These are phyloP conservation scores for Anthostomella pinea DNA, from an alignment of 2,329 filamentous ascomycete genomes.

Conservation along the genomic window DNA sequence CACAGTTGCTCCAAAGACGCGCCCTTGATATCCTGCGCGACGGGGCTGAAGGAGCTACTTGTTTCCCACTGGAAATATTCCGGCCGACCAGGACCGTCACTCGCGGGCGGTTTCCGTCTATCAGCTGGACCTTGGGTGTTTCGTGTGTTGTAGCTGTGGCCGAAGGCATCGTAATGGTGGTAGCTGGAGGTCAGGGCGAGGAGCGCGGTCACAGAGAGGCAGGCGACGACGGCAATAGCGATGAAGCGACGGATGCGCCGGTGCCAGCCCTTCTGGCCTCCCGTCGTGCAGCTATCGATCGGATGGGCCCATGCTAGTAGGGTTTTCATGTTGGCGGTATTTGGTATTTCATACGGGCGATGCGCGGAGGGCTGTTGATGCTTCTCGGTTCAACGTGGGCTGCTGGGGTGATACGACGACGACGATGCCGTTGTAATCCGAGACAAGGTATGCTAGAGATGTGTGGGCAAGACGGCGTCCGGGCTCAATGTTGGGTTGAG, in stretches of 20 bases:
- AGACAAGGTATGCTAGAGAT: no score
- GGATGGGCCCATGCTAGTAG: no score
- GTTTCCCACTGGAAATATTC: constrained; percentile 24
- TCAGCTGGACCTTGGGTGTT: neutral
- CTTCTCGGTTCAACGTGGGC: no score
- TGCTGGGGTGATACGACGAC: no score
- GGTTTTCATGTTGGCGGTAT: no score
- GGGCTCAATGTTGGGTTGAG: no score
- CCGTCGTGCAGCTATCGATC: no score
- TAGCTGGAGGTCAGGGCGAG: neutral
- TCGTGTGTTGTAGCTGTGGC: neutral
- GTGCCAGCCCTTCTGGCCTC: constrained; percentile 1
- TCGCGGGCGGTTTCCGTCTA: neutral
- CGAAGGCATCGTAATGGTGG: neutral
- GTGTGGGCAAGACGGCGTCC: no score
- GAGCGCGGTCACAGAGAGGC: neutral
- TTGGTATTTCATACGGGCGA: no score
- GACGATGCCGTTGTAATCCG: no score
- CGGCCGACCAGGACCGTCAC: constrained; percentile 6
- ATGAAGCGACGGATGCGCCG: neutral
- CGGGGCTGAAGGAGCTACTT: constrained; percentile 26
- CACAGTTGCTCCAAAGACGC: constrained; percentile 23
- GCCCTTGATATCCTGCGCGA: constrained; percentile 15
- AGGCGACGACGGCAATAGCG: neutral
- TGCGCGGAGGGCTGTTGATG: no score